phyloP scores from a whole-genome alignment of 148 eudicot genomes.

The Beta vulgaris region DNA sequence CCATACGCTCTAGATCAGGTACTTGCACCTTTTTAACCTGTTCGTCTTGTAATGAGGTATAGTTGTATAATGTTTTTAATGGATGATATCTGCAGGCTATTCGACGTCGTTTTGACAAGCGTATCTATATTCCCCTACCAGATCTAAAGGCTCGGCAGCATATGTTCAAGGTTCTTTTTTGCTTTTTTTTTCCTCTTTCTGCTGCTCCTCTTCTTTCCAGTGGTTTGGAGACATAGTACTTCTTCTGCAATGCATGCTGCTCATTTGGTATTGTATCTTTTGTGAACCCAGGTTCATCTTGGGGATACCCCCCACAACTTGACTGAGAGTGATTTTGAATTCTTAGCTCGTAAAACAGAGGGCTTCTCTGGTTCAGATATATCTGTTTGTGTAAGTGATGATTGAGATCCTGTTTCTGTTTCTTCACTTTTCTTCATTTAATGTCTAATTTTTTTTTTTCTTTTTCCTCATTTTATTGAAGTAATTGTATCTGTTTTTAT shows the following conservation, averaged over 20 bases:
- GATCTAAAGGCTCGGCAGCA: slow-evolving; percentile 93
- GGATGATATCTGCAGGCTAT: slow-evolving; percentile 58
- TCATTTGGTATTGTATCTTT: slow-evolving; percentile 6
- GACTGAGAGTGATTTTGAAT: slow-evolving; percentile 83
- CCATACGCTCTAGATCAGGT: slow-evolving; percentile 99
- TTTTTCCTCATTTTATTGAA: too few species aligned
- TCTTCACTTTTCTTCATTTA: neutral
- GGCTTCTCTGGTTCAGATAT: slow-evolving; percentile 98
- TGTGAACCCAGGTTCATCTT: slow-evolving; percentile 71
- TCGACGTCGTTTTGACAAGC: slow-evolving; percentile 93
- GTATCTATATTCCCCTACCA: slow-evolving; percentile 95
- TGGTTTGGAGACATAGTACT: neutral
- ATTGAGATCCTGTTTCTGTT: neutral
- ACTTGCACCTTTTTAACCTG: neutral
- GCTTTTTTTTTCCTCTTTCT: slow-evolving; percentile 7
- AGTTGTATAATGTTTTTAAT: slow-evolving; percentile 13
- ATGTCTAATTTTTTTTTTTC: neutral
- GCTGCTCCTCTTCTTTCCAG: neutral
- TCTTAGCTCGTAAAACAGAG: slow-evolving; percentile 69
- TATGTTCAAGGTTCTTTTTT: slow-evolving; percentile 75
- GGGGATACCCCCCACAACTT: slow-evolving; percentile 93
- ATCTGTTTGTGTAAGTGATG: slow-evolving; percentile 86
- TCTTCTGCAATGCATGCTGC: neutral
- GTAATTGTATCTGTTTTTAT: neutral
- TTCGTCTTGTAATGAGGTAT: neutral